Conservation (phyloP, 129 eudicot genomes). For the Artemisia argyi region DNA sequence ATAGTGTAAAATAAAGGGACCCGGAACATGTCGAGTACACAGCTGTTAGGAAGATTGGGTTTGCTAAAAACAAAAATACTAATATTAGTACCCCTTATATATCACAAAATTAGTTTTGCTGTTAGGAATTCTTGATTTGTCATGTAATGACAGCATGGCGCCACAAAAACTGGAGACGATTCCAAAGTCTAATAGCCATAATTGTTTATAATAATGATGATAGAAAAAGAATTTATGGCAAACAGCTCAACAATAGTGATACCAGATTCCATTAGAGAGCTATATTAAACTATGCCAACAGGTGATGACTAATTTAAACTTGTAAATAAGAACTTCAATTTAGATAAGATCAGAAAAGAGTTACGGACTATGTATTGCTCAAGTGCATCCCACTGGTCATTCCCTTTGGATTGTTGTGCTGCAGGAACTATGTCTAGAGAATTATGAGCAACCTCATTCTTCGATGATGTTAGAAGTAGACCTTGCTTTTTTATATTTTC, state of each 20-base stretch:
- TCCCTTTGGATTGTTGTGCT: constrained; percentile 51
- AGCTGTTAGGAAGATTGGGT: too few relatives aligned
- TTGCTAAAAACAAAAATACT: too few relatives aligned
- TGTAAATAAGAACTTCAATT: background rate
- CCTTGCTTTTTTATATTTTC: constrained; percentile 45
- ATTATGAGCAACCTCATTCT: constrained; percentile 46
- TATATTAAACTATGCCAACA: constrained; percentile 4
- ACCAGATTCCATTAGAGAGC: background rate
- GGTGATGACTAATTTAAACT: background rate
- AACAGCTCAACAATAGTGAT: background rate
- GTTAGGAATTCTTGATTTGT: too few relatives aligned
- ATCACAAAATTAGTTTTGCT: too few relatives aligned
- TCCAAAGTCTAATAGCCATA: too few relatives aligned
- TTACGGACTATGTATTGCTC: constrained; percentile 78
- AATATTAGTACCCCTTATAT: too few relatives aligned
- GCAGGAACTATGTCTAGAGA: constrained; percentile 48
- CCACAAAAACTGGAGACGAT: too few relatives aligned
- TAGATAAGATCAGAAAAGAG: constrained; percentile 11
- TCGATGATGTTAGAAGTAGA: constrained; percentile 73
- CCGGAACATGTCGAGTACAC: too few relatives aligned
- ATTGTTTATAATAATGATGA: too few relatives aligned
- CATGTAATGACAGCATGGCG: too few relatives aligned
- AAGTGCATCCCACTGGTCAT: constrained; percentile 85
- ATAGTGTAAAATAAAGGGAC: too few relatives aligned
- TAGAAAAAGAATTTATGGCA: too few relatives aligned